Evolutionary conservation across 495 filamentous ascomycete species (phyloP).

Genomic region (Penicillium angulare): DNA sequence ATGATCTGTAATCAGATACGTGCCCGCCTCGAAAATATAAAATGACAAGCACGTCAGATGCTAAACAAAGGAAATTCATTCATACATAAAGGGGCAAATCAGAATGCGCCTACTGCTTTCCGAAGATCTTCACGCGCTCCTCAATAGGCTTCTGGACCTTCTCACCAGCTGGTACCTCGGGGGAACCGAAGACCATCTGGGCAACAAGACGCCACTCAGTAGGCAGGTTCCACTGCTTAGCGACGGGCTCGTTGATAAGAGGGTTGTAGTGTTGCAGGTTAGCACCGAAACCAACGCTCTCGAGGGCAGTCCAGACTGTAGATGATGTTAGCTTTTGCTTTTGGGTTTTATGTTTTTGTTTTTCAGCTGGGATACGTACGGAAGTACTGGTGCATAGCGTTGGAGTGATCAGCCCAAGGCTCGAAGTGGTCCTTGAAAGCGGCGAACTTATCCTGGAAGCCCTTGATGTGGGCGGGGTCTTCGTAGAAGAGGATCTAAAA

Average conservation of each 20-base stretch:
- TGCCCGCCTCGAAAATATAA: background rate
- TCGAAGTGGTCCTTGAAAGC: conserved; percentile 44
- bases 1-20: no score
- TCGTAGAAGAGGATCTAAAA: conserved; percentile 53
- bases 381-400: conserved; percentile 57
- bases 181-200: conserved; percentile 53
- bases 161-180: conserved; percentile 24
- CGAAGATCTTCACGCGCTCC: conserved; percentile 23
- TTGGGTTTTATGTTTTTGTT: background rate
- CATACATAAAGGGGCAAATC: conserved; percentile 2
- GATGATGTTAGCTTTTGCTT: background rate
- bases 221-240: conserved; percentile 47
- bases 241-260: conserved; percentile 43
- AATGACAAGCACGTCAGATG: background rate
- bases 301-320: conserved; percentile 52
- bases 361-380: conserved; percentile 25
- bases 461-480: conserved; percentile 43
- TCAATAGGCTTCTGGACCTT: conserved; percentile 21
- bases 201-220: conserved; percentile 45
- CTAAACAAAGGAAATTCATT: conserved; percentile 2
- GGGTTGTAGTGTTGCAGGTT: conserved; percentile 60
- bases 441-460: conserved; percentile 44
- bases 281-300: conserved; percentile 49
- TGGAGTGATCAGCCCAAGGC: conserved; percentile 51
- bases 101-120: conserved; percentile 15